A percentile compares a stretch with the other conserved stretches of the same genome.
Conservation (phyloP, 2,329 filamentous ascomycete species). For the Chalaropsis thielavioides region DNA sequence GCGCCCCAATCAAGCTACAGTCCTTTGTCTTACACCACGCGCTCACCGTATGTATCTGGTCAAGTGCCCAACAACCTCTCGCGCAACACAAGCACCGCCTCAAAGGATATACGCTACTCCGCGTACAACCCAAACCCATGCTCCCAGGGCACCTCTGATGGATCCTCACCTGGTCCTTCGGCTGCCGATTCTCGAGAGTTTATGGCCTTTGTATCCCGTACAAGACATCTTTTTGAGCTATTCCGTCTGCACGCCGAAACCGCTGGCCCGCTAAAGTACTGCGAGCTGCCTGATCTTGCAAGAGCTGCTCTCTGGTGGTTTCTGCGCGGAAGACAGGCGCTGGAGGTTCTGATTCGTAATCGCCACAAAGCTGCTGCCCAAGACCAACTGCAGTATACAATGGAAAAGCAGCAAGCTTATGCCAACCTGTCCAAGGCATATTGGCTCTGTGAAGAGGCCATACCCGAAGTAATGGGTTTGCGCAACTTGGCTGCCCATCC, state of each 20-base stretch:
- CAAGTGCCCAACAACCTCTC: constrained; percentile 17
- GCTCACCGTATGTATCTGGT: constrained; percentile 8
- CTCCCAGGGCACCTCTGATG: constrained; percentile 3
- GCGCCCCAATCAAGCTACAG: constrained; percentile 12
- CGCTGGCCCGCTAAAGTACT: constrained; percentile 48
- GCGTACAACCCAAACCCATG: constrained; percentile 11
- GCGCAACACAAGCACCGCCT: constrained; percentile 21
- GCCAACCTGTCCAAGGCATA: constrained; percentile 72
- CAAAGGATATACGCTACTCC: constrained; percentile 22
- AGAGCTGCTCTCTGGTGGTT: constrained; percentile 82
- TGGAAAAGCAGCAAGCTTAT: constrained; percentile 59
- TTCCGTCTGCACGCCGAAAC: constrained; percentile 68
- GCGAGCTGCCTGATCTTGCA: constrained; percentile 51
- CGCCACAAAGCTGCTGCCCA: constrained; percentile 36
- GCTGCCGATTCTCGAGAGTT: constrained; percentile 26
- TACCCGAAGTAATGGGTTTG: constrained; percentile 35
- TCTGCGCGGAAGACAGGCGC: constrained; percentile 57
- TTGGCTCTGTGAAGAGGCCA: constrained; percentile 54
- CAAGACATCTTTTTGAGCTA: constrained; percentile 58
- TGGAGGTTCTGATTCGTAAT: constrained; percentile 58
- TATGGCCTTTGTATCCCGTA: constrained; percentile 53
- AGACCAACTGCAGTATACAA: constrained; percentile 40
- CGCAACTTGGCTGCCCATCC: constrained; percentile 30
- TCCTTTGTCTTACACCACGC: constrained; percentile 4
- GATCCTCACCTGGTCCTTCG: background rate